Percentiles rank a stretch among this genome's conserved stretches.
Evolutionary conservation across 176 grass and related monocot species (phyloP).

Genomic region (Carex pumila): DNA sequence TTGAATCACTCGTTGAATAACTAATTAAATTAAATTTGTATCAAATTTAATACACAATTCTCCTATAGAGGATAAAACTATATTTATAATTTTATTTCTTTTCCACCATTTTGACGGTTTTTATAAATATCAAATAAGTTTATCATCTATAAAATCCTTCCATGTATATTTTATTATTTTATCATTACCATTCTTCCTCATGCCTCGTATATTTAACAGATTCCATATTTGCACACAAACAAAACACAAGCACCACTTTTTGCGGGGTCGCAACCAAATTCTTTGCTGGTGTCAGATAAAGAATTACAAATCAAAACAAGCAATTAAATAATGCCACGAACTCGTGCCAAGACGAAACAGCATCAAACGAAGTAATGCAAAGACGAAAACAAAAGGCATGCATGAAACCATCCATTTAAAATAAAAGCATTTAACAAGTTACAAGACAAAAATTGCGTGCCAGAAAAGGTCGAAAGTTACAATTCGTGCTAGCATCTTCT

Average conservation of each 20-base stretch:
- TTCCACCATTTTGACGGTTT: background rate
- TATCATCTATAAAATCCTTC: background rate
- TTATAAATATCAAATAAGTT: background rate
- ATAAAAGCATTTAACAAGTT: background rate
- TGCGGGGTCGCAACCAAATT: background rate
- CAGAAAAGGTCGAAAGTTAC: constrained; percentile 4
- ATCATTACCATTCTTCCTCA: background rate
- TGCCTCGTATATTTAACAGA: background rate
- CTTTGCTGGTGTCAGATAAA: background rate
- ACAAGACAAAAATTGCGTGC: constrained; percentile 9
- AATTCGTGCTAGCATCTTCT: background rate
- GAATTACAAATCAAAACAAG: background rate
- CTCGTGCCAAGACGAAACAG: background rate
- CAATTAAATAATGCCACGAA: background rate
- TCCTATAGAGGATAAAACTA: background rate
- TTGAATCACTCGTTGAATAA: background rate
- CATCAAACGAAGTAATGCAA: background rate
- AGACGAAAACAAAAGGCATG: background rate
- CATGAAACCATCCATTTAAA: background rate
- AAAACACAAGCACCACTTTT: background rate
- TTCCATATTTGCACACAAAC: background rate
- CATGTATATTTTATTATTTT: background rate
- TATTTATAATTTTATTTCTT: background rate
- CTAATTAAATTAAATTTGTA: background rate
- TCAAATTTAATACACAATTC: background rate